Conservation (phyloP, 768 basidiomycete species). For the Boletus sp. region DNA sequence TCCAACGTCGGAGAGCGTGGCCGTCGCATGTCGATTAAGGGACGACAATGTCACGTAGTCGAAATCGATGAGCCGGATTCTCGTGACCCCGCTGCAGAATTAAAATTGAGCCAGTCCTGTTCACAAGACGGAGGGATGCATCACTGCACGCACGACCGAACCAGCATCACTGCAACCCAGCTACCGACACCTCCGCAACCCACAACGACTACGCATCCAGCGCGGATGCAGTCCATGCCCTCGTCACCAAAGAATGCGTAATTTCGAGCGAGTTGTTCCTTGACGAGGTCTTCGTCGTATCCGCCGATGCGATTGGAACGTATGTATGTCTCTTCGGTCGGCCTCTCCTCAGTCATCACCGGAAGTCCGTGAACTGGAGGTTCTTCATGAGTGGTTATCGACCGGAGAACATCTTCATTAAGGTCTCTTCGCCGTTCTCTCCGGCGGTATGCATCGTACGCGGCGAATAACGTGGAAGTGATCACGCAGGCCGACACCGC, state of each 20-base stretch:
- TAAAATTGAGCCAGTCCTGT: neutral
- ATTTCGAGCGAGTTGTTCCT: slow-evolving; percentile 89
- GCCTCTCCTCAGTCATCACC: slow-evolving; percentile 2
- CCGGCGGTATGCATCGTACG: slow-evolving; percentile 49
- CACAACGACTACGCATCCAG: slow-evolving; percentile 77
- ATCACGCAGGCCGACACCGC: slow-evolving; percentile 62
- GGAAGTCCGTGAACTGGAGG: neutral
- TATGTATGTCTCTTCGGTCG: slow-evolving; percentile 15
- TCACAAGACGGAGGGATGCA: neutral
- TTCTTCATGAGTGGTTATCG: slow-evolving; percentile 35
- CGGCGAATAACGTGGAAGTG: slow-evolving; percentile 57
- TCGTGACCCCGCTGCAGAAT: slow-evolving; percentile 60
- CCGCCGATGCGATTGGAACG: slow-evolving; percentile 20
- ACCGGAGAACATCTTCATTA: slow-evolving; percentile 52
- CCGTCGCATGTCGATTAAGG: slow-evolving; percentile 92
- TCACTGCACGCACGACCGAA: slow-evolving; percentile 65
- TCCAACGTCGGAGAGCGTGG: slow-evolving; percentile 85
- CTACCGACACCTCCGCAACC: slow-evolving; percentile 97
- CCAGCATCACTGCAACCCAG: slow-evolving; percentile 93
- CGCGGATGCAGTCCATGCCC: slow-evolving; percentile 74
- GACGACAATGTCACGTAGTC: slow-evolving; percentile 96
- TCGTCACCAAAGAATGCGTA: slow-evolving; percentile 94
- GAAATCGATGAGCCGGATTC: slow-evolving; percentile 85
- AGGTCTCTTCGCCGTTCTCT: slow-evolving; percentile 52
- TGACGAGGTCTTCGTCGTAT: slow-evolving; percentile 79